phyloP scores from a whole-genome alignment of 805 yeast genomes.

The Ogataea angusta region DNA sequence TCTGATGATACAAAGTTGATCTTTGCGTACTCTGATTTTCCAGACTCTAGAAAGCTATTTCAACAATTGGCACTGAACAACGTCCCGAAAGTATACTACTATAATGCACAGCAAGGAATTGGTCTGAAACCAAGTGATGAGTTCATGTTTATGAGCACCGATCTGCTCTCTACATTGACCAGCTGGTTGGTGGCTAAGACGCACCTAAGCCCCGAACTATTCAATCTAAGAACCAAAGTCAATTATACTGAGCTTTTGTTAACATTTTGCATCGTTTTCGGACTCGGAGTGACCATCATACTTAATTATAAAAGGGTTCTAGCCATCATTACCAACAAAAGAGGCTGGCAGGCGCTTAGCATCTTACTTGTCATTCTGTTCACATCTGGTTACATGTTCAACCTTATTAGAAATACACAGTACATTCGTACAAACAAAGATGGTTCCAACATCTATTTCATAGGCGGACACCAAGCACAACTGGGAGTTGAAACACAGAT shows the following conservation, averaged over 20 bases:
- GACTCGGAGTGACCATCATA: conserved; percentile 30
- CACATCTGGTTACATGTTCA: conserved; percentile 91
- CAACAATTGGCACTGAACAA: conserved; percentile 53
- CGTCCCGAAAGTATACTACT: conserved; percentile 69
- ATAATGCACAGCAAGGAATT: conserved; percentile 24
- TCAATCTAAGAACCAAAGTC: conserved; percentile 39
- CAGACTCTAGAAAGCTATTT: conserved; percentile 51
- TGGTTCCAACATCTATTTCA: conserved; percentile 38
- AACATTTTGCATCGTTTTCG: conserved; percentile 35
- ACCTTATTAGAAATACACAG: conserved; percentile 71
- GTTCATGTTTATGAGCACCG: conserved; percentile 47
- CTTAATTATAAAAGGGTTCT: conserved; percentile 35
- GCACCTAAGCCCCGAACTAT: conserved; percentile 16
- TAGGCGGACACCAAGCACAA: conserved; percentile 69
- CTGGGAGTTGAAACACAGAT: conserved; percentile 88
- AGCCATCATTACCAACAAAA: conserved; percentile 45
- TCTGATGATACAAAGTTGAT: conserved; percentile 52
- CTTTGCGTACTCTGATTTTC: conserved; percentile 75
- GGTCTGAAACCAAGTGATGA: conserved; percentile 33
- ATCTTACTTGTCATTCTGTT: conserved; percentile 66
- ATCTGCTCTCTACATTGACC: conserved; percentile 29
- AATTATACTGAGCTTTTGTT: conserved; percentile 39
- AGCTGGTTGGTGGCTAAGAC: conserved; percentile 35
- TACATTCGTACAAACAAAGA: conserved; percentile 48
- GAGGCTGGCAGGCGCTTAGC: conserved; percentile 70